A percentile compares a stretch with the other conserved stretches of the same genome.
Conservation (phyloP, 2,329 filamentous ascomycete genomes). For the Aspergillus japonicus region DNA sequence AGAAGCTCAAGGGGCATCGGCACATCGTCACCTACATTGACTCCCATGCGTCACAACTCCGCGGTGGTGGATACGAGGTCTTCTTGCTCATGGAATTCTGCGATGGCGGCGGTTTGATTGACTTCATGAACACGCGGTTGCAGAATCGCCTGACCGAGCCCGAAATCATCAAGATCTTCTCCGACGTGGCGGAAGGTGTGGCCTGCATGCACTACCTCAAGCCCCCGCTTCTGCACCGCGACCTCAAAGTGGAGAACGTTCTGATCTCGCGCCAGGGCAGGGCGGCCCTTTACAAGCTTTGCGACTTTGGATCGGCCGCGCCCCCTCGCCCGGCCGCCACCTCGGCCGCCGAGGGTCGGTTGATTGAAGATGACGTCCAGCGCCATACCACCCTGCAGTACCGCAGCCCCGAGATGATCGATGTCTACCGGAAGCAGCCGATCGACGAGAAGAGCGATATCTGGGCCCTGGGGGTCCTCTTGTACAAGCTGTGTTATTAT, state of each 20-base stretch:
- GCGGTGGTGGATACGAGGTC: slow-evolving; percentile 92
- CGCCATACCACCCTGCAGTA: slow-evolving; percentile 97
- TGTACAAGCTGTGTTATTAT: slow-evolving; percentile 99
- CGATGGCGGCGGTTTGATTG: slow-evolving; percentile 89
- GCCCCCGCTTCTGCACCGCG: slow-evolving; percentile 85
- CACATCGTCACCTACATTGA: slow-evolving; percentile 98
- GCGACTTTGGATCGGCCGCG: slow-evolving; percentile 94
- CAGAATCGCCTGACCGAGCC: slow-evolving; percentile 96
- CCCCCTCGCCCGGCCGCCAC: slow-evolving; percentile 79
- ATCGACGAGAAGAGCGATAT: slow-evolving; percentile 99
- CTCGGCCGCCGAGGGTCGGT: slow-evolving; percentile 80
- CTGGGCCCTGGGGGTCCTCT: slow-evolving; percentile 89
- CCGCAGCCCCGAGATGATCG: slow-evolving; percentile 96
- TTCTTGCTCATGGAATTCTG: slow-evolving; percentile 99
- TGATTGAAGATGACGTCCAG: slow-evolving; percentile 96
- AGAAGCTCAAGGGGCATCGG: slow-evolving; percentile 93
- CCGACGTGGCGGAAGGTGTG: slow-evolving; percentile 91
- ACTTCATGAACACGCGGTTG: slow-evolving; percentile 98
- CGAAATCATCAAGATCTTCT: slow-evolving; percentile 95
- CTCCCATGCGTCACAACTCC: slow-evolving; percentile 92
- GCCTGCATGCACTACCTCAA: slow-evolving; percentile 99
- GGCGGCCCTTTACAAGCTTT: slow-evolving; percentile 85
- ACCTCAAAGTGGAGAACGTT: slow-evolving; percentile 97
- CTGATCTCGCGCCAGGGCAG: slow-evolving; percentile 71
- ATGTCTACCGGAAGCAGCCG: slow-evolving; percentile 92